Evolutionary conservation across 495 filamentous ascomycete species (phyloP).

Genomic region (Collariella sp.): DNA sequence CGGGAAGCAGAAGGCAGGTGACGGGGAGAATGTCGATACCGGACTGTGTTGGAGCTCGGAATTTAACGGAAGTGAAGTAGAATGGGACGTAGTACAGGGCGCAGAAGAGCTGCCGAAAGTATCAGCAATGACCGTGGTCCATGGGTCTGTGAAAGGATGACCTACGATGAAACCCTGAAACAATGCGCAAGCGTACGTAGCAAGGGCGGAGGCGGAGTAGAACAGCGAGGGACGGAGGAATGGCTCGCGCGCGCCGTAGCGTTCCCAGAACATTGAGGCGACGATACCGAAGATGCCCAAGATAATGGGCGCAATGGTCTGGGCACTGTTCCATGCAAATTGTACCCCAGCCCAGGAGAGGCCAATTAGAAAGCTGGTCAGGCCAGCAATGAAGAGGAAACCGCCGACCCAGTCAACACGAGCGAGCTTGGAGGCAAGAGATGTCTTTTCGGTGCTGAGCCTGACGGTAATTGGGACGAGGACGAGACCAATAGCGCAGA

Average conservation of each 20-base stretch:
- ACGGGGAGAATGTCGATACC: constrained; percentile 35
- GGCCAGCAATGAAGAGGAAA: constrained; percentile 38
- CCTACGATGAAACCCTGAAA: constrained; percentile 33
- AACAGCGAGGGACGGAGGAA: constrained; percentile 49
- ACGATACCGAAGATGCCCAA: constrained; percentile 31
- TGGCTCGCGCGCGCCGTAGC: constrained; percentile 38
- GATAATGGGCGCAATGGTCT: constrained; percentile 40
- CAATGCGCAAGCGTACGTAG: constrained; percentile 26
- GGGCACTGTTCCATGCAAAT: constrained; percentile 40
- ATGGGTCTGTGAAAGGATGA: constrained; percentile 29
- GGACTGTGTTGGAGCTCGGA: constrained; percentile 43
- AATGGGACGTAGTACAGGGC: constrained; percentile 54
- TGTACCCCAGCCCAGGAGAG: constrained; percentile 51
- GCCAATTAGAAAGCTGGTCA: constrained; percentile 45
- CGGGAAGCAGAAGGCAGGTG: constrained; percentile 22
- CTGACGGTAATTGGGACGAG: constrained; percentile 29
- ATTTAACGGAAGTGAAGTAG: constrained; percentile 55
- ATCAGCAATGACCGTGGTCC: constrained; percentile 26
- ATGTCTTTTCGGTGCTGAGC: constrained; percentile 25
- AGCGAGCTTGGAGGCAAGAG: constrained; percentile 24
- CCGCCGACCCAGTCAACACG: constrained; percentile 35
- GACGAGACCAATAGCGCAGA: constrained; percentile 29
- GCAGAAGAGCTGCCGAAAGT: constrained; percentile 24
- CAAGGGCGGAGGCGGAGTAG: constrained; percentile 26
- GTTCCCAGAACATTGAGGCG: constrained; percentile 33